Conservation (phyloP, 1,284 basidiomycete species). For the Schizophyllum commune region DNA sequence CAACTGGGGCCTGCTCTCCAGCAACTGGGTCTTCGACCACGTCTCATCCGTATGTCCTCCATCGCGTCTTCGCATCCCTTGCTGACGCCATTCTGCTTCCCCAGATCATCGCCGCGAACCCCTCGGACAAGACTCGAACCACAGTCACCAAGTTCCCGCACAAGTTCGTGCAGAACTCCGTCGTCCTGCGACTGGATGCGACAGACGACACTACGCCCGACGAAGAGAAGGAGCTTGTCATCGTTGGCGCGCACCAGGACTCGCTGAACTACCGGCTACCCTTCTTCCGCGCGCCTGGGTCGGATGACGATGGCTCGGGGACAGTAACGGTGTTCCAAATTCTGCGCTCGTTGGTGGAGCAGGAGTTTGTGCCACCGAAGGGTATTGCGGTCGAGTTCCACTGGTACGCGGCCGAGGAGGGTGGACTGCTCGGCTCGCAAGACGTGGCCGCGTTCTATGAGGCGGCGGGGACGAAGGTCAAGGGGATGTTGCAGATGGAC, state of each 20-base stretch:
- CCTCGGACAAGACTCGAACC: neutral
- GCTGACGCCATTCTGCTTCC: neutral
- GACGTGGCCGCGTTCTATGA: neutral
- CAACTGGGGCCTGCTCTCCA: neutral
- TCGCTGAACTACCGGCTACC: neutral
- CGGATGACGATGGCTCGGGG: neutral
- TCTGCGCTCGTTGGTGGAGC: neutral
- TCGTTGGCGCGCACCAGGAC: neutral
- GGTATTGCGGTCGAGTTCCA: neutral
- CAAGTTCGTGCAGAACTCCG: neutral
- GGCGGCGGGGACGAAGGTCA: neutral
- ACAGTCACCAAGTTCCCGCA: neutral
- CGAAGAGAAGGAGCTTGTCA: neutral
- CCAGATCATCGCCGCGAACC: neutral
- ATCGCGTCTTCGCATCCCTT: neutral
- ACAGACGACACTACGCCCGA: neutral
- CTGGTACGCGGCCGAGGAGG: neutral
- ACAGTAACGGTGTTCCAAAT: neutral
- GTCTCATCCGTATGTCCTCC: neutral
- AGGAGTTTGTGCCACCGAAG: neutral
- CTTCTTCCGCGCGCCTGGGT: neutral
- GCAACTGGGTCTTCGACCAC: neutral
- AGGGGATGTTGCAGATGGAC: neutral
- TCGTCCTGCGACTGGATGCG: neutral
- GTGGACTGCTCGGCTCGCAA: neutral